Percentiles rank a stretch among this genome's conserved stretches.
Conservation (phyloP, 768 basidiomycete genomes). For the Pisolithus sp. region DNA sequence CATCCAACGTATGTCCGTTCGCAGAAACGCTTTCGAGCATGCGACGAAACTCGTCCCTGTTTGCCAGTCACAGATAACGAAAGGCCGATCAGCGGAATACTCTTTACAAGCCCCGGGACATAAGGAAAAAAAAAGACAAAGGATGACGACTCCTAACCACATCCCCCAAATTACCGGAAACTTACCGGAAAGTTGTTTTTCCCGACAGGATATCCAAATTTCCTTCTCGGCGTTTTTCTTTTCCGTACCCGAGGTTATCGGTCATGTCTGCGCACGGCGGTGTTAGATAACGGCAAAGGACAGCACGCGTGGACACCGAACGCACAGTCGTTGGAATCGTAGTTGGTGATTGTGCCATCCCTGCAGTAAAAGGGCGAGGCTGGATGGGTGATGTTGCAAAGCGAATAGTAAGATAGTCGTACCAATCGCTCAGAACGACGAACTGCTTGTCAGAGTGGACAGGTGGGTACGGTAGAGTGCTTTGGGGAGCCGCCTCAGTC, state of each 20-base stretch:
- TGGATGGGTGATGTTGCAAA: not conserved
- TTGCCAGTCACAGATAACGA: not conserved
- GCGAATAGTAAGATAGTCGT: conserved; percentile 24
- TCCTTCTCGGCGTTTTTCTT: not conserved
- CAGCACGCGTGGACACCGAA: not conserved
- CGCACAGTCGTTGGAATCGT: conserved; percentile 90
- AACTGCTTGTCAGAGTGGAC: conserved; percentile 60
- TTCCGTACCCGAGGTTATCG: conserved; percentile 70
- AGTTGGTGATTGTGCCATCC: conserved; percentile 91
- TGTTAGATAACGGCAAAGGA: not conserved
- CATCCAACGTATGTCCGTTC: conserved; percentile 76
- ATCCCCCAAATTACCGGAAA: not conserved
- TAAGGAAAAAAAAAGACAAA: no score
- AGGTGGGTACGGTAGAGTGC: conserved; percentile 75
- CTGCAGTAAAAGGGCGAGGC: conserved; percentile 29
- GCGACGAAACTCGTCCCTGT: conserved; percentile 78
- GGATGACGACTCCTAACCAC: no score
- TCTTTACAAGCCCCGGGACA: not conserved
- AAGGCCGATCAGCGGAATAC: not conserved
- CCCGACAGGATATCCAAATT: conserved; percentile 71
- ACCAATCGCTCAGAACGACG: conserved; percentile 90
- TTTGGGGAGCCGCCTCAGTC: conserved; percentile 26
- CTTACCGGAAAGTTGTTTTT: conserved; percentile 60
- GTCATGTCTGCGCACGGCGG: conserved; percentile 58
- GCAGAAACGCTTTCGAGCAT: conserved; percentile 78